A percentile compares a stretch with the other conserved stretches of the same genome.
Evolutionary conservation across 768 basidiomycete species (phyloP).

Genomic region (Trametes meyenii): DNA sequence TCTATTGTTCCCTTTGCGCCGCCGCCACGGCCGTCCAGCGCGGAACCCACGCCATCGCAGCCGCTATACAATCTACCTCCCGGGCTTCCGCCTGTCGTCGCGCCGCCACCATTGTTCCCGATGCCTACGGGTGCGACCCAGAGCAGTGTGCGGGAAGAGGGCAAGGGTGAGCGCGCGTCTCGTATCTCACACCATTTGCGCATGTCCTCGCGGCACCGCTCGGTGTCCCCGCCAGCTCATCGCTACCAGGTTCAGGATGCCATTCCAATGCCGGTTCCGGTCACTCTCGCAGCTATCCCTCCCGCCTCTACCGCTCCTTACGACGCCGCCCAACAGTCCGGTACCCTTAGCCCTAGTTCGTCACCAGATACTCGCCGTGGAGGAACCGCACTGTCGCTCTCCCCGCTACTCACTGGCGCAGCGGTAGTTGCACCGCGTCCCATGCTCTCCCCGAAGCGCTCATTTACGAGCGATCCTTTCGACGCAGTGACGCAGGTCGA

Average conservation of each 20-base stretch:
- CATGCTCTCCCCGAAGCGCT: constrained; percentile 64
- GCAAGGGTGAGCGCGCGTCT: constrained; percentile 62
- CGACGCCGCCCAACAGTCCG: background rate
- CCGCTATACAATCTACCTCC: constrained; percentile 36
- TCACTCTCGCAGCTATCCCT: constrained; percentile 5
- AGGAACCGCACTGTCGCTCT: constrained; percentile 8
- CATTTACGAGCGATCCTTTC: constrained; percentile 47
- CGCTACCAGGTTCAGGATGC: constrained; percentile 46
- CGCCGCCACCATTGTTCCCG: constrained; percentile 37
- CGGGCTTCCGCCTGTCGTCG: constrained; percentile 40
- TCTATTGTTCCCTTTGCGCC: constrained; percentile 26
- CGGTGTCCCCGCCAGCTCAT: constrained; percentile 64
- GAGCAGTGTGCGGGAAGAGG: constrained; percentile 49
- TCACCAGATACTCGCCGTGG: constrained; percentile 10
- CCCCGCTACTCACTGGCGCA: constrained; percentile 17
- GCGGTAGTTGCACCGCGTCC: constrained; percentile 64
- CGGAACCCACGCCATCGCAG: constrained; percentile 43
- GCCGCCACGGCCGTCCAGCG: constrained; percentile 54
- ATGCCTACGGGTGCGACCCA: constrained; percentile 18
- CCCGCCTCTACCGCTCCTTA: background rate
- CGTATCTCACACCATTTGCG: constrained; percentile 63
- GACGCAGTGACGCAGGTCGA: constrained; percentile 54
- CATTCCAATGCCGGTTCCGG: constrained; percentile 1
- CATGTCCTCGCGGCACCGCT: constrained; percentile 56
- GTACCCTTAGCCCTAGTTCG: background rate